phyloP scores from a whole-genome alignment of 164 flowering plant genomes.

The Nymphaea colorata region DNA sequence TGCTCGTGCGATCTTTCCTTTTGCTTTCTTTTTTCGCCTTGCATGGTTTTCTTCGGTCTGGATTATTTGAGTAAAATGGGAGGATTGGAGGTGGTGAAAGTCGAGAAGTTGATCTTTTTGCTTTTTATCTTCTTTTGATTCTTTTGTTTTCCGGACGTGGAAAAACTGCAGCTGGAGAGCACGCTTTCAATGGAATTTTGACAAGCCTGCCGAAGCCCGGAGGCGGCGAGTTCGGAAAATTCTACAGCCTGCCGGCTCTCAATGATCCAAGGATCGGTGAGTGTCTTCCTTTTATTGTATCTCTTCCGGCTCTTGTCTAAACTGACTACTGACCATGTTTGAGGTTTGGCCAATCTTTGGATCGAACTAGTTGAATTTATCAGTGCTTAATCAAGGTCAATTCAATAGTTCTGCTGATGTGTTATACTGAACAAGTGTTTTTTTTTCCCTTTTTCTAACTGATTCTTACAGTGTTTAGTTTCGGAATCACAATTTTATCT shows the following conservation, averaged over 20 bases:
- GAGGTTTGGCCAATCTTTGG: not conserved
- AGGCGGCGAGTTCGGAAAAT: slow-evolving; percentile 84
- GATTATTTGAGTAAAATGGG: too few species aligned
- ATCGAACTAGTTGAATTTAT: not conserved
- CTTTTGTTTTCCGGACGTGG: too few species aligned
- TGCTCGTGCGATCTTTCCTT: too few species aligned
- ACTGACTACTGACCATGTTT: not conserved
- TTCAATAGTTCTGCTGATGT: too few species aligned
- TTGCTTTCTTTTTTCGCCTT: too few species aligned
- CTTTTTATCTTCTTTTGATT: not conserved
- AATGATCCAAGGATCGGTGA: slow-evolving; percentile 75
- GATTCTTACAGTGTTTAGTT: too few species aligned
- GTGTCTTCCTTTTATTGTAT: not conserved
- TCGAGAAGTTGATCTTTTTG: not conserved
- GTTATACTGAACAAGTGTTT: too few species aligned
- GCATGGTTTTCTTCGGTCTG: too few species aligned
- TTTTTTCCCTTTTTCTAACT: too few species aligned
- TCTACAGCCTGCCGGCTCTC: slow-evolving; percentile 76
- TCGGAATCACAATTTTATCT: too few species aligned
- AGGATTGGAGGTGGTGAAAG: not conserved
- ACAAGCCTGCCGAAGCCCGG: slow-evolving; percentile 19
- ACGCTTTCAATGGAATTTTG: slow-evolving; percentile 18
- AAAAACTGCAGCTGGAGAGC: slow-evolving; percentile 9
- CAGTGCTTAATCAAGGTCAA: too few species aligned
- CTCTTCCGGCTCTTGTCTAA: too few species aligned